phyloP scores from a whole-genome alignment of 129 eudicot genomes.

The Ambrosia artemisiifolia region DNA sequence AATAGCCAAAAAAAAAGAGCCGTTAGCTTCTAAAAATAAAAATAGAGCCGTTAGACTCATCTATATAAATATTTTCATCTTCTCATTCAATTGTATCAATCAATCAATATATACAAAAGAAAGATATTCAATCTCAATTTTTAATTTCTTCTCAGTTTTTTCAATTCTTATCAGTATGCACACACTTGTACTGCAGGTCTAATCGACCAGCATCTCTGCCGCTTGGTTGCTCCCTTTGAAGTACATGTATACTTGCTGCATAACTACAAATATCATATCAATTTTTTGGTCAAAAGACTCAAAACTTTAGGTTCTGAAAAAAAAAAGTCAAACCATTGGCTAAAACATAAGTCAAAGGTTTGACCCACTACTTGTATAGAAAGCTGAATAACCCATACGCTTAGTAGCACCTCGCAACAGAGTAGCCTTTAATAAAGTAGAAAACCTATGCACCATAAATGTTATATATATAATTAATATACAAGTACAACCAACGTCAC shows the following conservation, averaged over 20 bases:
- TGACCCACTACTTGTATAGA: background rate
- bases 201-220: conserved; percentile 70
- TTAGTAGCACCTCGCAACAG: conserved; percentile 72
- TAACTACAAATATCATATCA: background rate
- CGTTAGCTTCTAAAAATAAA: too few relatives aligned
- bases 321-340: background rate
- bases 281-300: background rate
- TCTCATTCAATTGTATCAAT: too few relatives aligned
- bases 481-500: background rate
- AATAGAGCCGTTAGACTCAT: too few relatives aligned
- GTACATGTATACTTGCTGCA: conserved; percentile 99
- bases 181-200: conserved; percentile 42
- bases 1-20: too few relatives aligned
- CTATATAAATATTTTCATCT: too few relatives aligned
- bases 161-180: too few relatives aligned
- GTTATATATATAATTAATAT: too few relatives aligned
- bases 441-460: conserved; percentile 53
- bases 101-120: too few relatives aligned
- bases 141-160: too few relatives aligned
- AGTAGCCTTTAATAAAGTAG: conserved; percentile 86
- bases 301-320: background rate
- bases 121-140: too few relatives aligned
- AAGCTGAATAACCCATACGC: conserved; percentile 98
- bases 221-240: conserved; percentile 91
- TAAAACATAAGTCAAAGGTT: background rate